Evolutionary conservation across 768 basidiomycete species (phyloP).

Genomic region (Amanita thiersii): DNA sequence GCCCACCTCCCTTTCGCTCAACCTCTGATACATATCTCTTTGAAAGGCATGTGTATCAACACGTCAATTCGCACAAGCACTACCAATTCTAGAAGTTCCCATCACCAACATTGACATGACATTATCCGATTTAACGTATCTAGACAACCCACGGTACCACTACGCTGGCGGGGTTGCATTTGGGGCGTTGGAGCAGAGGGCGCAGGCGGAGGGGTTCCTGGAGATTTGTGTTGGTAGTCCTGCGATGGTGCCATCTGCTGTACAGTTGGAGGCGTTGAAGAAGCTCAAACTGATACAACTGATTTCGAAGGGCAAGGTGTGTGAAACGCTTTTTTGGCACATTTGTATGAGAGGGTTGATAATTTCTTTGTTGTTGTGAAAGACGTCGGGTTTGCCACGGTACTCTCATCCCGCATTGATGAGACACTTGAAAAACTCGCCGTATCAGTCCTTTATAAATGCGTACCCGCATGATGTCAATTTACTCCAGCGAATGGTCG

Average conservation of each 20-base stretch:
- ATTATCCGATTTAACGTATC: slow-evolving; percentile 62
- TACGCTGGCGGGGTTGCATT: slow-evolving; percentile 72
- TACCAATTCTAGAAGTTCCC: slow-evolving; percentile 53
- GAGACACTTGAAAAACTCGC: slow-evolving; percentile 57
- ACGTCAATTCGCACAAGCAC: slow-evolving; percentile 43
- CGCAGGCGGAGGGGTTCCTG: slow-evolving; percentile 66
- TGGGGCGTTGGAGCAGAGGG: slow-evolving; percentile 56
- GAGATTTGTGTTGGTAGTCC: slow-evolving; percentile 71
- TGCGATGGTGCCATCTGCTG: slow-evolving; percentile 46
- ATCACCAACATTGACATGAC: slow-evolving; percentile 57
- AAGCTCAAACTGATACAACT: slow-evolving; percentile 75
- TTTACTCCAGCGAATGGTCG: slow-evolving; percentile 34
- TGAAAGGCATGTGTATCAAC: slow-evolving; percentile 51
- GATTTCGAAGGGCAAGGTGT: slow-evolving; percentile 67
- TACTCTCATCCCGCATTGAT: slow-evolving; percentile 55
- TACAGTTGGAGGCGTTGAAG: slow-evolving; percentile 85
- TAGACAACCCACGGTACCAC: slow-evolving; percentile 80
- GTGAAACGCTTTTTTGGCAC: slow-evolving; percentile 5
- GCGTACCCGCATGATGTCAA: slow-evolving; percentile 54
- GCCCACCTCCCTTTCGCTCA: not conserved
- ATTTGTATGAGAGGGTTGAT: not conserved
- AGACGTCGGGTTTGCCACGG: slow-evolving; percentile 56
- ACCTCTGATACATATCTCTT: slow-evolving; percentile 9
- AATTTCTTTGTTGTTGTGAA: not conserved
- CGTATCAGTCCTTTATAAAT: slow-evolving; percentile 56